Evolutionary conservation across 2,329 filamentous ascomycete species (phyloP).

Genomic region (Penicillium sp.): DNA sequence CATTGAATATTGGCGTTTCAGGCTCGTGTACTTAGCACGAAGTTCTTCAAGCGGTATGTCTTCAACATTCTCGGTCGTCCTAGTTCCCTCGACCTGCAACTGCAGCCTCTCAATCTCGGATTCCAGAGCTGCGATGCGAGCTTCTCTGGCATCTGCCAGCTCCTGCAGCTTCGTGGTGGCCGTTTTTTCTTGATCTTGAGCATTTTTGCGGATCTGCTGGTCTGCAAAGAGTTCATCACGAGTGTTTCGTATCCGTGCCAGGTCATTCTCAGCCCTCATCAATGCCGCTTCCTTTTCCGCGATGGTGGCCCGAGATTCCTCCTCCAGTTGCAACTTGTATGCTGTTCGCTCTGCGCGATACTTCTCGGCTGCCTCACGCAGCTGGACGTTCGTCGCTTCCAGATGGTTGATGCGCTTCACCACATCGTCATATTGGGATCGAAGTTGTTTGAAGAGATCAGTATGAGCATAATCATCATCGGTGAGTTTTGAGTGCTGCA

Average conservation of each 20-base stretch:
- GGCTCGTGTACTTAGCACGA: constrained; percentile 68
- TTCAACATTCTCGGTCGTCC: constrained; percentile 53
- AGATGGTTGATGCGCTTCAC: constrained; percentile 90
- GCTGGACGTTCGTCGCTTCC: constrained; percentile 81
- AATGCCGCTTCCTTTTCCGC: constrained; percentile 81
- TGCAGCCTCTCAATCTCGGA: constrained; percentile 75
- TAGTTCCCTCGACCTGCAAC: constrained; percentile 55
- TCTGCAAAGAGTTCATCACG: constrained; percentile 87
- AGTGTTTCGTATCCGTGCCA: constrained; percentile 79
- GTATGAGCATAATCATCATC: constrained; percentile 95
- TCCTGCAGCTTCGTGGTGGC: constrained; percentile 77
- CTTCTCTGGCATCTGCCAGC: constrained; percentile 74
- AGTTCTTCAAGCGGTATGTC: constrained; percentile 70
- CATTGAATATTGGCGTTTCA: constrained; percentile 78
- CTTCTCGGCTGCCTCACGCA: constrained; percentile 83
- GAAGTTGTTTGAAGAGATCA: constrained; percentile 90
- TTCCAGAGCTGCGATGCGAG: constrained; percentile 79
- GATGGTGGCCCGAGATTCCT: constrained; percentile 72
- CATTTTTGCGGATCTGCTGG: constrained; percentile 73
- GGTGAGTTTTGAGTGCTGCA: constrained; percentile 67
- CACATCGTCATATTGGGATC: constrained; percentile 86
- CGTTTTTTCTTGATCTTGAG: constrained; percentile 72
- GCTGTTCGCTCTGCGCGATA: constrained; percentile 80
- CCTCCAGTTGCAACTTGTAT: constrained; percentile 78
- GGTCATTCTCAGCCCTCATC: constrained; percentile 76